Conservation (phyloP, 495 filamentous ascomycete genomes). For the Rusavskia elegans region DNA sequence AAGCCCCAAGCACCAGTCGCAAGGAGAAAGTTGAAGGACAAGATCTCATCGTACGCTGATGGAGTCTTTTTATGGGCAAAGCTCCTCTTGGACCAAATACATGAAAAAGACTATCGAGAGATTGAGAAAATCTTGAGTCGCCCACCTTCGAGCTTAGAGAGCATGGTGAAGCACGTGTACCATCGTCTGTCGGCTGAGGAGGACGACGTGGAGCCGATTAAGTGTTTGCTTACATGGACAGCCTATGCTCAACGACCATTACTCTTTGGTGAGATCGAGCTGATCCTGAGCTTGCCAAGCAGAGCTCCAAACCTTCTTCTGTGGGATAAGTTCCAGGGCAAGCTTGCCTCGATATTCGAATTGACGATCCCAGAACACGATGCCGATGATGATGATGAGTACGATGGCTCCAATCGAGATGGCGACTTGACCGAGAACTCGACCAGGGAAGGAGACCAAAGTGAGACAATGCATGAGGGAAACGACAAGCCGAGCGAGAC, state of each 20-base stretch:
- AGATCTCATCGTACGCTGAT: conserved; percentile 16
- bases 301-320: conserved; percentile 12
- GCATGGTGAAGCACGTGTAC: conserved; percentile 22
- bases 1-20: conserved; percentile 7
- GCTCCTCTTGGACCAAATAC: conserved; percentile 21
- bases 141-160: conserved; percentile 13
- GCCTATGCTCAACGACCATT: conserved; percentile 16
- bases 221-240: conserved; percentile 21
- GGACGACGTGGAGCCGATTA: conserved; percentile 13
- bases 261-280: conserved; percentile 17
- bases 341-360: conserved; percentile 22
- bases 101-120: conserved; percentile 10
- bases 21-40: conserved; percentile 16
- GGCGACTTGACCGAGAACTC: neutral
- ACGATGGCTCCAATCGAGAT: neutral
- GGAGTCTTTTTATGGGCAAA: conserved; percentile 26
- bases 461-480: conserved; percentile 17
- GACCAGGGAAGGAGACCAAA: conserved; percentile 15
- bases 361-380: conserved; percentile 2
- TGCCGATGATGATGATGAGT: too few species aligned
- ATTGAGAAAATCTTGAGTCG: conserved; percentile 18
- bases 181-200: conserved; percentile 15
- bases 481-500: neutral
- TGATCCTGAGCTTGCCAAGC: conserved; percentile 13
- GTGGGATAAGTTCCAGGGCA: conserved; percentile 18